phyloP scores from a whole-genome alignment of 1,139 yeast genomes.

The Geotrichum restrictum region DNA sequence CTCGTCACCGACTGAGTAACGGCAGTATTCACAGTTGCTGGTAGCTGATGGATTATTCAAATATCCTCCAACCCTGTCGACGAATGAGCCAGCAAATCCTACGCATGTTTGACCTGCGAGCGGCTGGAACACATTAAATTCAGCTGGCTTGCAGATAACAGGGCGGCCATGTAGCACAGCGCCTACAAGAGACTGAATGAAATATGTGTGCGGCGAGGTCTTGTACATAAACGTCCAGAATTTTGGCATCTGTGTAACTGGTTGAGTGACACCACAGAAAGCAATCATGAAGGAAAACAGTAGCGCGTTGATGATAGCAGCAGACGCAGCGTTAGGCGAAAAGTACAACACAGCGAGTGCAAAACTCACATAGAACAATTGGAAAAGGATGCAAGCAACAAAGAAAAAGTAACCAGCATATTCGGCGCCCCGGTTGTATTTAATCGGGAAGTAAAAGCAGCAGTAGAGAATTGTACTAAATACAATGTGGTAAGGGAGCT shows the following conservation, averaged over 20 bases:
- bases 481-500: constrained; percentile 54
- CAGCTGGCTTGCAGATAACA: constrained; percentile 51
- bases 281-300: constrained; percentile 50
- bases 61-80: constrained; percentile 48
- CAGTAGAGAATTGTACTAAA: constrained; percentile 52
- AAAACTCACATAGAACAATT: constrained; percentile 52
- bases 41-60: constrained; percentile 51
- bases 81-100: constrained; percentile 43
- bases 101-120: constrained; percentile 58
- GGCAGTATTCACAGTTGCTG: constrained; percentile 55
- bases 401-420: constrained; percentile 56
- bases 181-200: constrained; percentile 53
- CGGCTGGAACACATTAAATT: constrained; percentile 52
- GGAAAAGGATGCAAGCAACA: constrained; percentile 53
- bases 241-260: constrained; percentile 53
- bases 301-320: constrained; percentile 54
- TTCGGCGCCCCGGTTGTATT: constrained; percentile 45
- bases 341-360: constrained; percentile 54
- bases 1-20: constrained; percentile 50
- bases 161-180: constrained; percentile 50
- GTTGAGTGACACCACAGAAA: constrained; percentile 65
- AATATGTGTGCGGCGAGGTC: constrained; percentile 64
- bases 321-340: constrained; percentile 61
- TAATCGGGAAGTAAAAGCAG: constrained; percentile 55
- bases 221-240: constrained; percentile 66